A percentile compares a stretch with the other conserved stretches of the same genome.
Evolutionary conservation across 495 filamentous ascomycete species (phyloP).

Genomic region (Neurospora sp.): DNA sequence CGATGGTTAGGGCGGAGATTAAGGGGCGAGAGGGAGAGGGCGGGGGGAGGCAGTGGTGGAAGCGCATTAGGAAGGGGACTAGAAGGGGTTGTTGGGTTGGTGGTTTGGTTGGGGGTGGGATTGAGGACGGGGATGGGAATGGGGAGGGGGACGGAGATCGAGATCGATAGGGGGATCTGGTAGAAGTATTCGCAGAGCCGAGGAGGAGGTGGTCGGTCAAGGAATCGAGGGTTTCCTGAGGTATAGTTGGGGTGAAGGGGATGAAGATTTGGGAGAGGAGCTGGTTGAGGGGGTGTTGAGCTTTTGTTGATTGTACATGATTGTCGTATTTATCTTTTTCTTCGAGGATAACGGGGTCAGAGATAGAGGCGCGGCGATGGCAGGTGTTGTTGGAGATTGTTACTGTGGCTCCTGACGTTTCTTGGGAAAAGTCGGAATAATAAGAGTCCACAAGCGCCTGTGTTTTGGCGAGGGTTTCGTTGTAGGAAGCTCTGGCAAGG

Average conservation of each 20-base stretch:
- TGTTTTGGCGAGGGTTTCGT: conserved; percentile 4
- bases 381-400: neutral
- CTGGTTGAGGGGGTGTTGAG: neutral
- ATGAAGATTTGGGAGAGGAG: neutral
- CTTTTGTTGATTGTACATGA: neutral
- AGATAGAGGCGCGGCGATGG: neutral
- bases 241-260: neutral
- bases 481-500: conserved; percentile 7
- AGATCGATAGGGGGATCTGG: neutral
- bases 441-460: neutral
- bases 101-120: neutral
- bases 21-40: neutral
- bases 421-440: neutral
- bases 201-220: conserved; percentile 22
- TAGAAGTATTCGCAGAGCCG: neutral
- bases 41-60: neutral
- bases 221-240: conserved; percentile 16
- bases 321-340: neutral
- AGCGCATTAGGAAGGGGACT: neutral
- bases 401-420: neutral
- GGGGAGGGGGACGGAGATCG: too few species aligned
- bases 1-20: neutral
- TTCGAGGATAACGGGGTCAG: neutral
- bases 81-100: neutral
- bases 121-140: neutral